Evolutionary conservation across 495 filamentous ascomycete species (phyloP), one percentile per base, ranked within the genome.

Genomic region (Xylaria flabelliformis): DNA sequence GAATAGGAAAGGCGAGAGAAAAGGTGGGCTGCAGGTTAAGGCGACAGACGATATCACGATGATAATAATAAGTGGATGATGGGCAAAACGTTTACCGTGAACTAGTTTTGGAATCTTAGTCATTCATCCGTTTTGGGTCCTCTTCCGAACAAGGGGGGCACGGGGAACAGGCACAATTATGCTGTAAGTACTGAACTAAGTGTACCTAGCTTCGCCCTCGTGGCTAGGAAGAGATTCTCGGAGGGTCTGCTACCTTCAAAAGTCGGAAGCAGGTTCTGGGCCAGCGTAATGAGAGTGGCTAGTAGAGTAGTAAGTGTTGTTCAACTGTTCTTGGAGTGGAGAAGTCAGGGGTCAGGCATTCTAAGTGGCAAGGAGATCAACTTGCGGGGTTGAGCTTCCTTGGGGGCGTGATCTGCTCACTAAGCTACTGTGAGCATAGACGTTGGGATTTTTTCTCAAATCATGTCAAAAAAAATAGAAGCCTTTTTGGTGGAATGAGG

Each of bases 61-160:
- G 7, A 44, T 62, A 2, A 10, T 29, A 3, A 10, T 29, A 62
- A 61, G 26, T 46, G 34, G 58, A 55, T 62, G 58, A 55, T 62
- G 59, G n/a, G 44, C 36, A 32, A 36, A n/a, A 63, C 59, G 59
- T 55, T 71, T 61, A 71, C 59, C 69, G 69, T 56, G 48, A 29
- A 48, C 69, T 46, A 34, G 44, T 55, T 63, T 71, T 26, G 59
- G 46, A 15, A 63, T 13, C 34, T 12, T 55, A 32, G 59, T 63
- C 58, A 63, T 51, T 36, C 41, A 53, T 51, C 68, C 68, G 44
- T 51, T 64, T 63, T 63, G 34, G 68, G 58, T 12, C 42, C 42
- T 34, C 56, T 70, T 70, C 68, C 58, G 56, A 63, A 15, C 39
- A 29, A 15, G 42, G 19, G 10, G 19, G 10, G 34, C 21, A 61